Evolutionary conservation across 2,329 filamentous ascomycete species (phyloP), one percentile per base, ranked within the genome.

Genomic region (Colletotrichum aenigma): DNA sequence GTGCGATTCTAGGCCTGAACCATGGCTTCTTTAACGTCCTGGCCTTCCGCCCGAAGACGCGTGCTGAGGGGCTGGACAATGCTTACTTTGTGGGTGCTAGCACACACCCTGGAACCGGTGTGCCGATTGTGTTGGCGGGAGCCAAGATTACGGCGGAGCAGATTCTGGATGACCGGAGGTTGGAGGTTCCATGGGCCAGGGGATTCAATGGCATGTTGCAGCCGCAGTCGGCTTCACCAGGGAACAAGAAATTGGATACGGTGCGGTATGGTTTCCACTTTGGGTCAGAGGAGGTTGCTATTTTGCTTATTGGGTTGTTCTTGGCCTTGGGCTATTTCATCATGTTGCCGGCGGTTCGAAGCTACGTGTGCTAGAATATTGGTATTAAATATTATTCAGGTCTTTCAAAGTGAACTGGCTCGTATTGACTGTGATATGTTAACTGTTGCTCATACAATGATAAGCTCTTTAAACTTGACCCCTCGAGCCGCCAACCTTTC

Each of bases 21-120:
- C 94, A 95, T 84, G 91, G 89, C 34, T 95, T 96, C 86, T 94
- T 94, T 86, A 94, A 94, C 80, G 92, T 94, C 16, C 87, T 94
- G 0, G 88, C 88, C 38, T 94, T 94, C 86, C 86, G 93, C 2
- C 93, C 93, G 0, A 86, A 87, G 55, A 94, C 91, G 0, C 86
- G 86, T 77, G 86, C 93, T 36, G 79, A 84, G 6, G 87, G 85
- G 7, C 84, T 93, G 21, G 78, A 85, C 15, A 85, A 86, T 4
- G 82, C 92, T 28, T 95, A 94, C 80, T 95, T 95, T 80, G 94
- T 95, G 0, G 94, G 94, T 38, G 94, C 94, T 2, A 93, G 91
- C 80, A 94, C 93, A 24, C 94, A 96, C 85, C 94, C 94, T 0
- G 94, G 94, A 2, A 95, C 94, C 0, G 94, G 94, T 0, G 94